These are phyloP conservation scores for Fusarium austroafricanum DNA, from an alignment of 2,329 filamentous ascomycete genomes.

Conservation along the genomic window DNA sequence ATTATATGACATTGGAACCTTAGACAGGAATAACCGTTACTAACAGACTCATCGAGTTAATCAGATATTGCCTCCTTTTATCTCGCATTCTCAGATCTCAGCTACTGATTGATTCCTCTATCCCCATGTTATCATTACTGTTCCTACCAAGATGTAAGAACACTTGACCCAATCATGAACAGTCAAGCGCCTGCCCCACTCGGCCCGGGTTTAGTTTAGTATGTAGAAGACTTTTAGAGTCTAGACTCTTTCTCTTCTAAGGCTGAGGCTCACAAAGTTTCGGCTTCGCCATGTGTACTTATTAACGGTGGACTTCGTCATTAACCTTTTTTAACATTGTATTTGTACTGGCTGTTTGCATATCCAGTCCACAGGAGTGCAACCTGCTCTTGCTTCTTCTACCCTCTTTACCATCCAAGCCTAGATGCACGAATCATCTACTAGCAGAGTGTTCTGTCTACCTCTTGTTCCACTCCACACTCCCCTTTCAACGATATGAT, in stretches of 20 bases:
- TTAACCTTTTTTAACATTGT: constrained; percentile 7
- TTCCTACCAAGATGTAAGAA: neutral
- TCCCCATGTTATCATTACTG: neutral
- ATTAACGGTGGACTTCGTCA: neutral
- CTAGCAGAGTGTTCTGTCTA: constrained; percentile 20
- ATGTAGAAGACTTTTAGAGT: neutral
- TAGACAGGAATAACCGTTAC: neutral
- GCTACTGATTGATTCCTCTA: too few relatives aligned
- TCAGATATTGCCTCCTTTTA: too few relatives aligned
- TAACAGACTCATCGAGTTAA: neutral
- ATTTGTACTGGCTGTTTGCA: constrained; percentile 16
- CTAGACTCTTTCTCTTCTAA: neutral
- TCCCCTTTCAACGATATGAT: constrained; percentile 4
- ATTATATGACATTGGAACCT: neutral
- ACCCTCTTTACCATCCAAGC: constrained; percentile 12
- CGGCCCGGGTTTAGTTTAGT: neutral
- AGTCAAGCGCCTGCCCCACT: constrained; percentile 26
- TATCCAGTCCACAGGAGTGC: constrained; percentile 5
- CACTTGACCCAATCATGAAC: neutral
- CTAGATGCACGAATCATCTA: constrained; percentile 14
- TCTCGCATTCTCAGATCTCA: neutral
- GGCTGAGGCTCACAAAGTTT: constrained; percentile 2
- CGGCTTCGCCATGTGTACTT: neutral
- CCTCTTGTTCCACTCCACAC: constrained; percentile 6
- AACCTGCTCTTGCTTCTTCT: constrained; percentile 2